phyloP scores from a whole-genome alignment of 257 asterid species.

The Linaria vulgaris region DNA sequence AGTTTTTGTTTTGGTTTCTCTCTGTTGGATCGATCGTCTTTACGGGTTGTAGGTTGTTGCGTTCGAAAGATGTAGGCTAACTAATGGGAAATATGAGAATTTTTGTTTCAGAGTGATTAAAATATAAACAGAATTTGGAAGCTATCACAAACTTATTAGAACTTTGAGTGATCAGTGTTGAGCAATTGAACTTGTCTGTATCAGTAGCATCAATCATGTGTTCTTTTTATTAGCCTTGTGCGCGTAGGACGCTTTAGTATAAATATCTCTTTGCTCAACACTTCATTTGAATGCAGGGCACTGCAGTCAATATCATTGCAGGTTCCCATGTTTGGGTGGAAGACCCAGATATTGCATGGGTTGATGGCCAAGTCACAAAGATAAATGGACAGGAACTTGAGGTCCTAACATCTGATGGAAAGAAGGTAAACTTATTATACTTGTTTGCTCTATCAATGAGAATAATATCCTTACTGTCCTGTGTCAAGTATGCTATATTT shows the following conservation, averaged over 20 bases:
- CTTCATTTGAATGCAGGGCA: conserved; percentile 58
- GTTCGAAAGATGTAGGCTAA: too few relatives aligned
- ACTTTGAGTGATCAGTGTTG: conserved; percentile 1
- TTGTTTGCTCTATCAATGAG: conserved; percentile 7
- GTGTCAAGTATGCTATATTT: background rate
- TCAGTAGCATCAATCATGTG: conserved; percentile 13
- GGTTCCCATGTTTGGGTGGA: conserved; percentile 97
- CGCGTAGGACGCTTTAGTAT: background rate
- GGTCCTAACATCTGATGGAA: conserved; percentile 61
- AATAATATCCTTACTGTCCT: background rate
- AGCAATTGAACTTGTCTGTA: conserved; percentile 18
- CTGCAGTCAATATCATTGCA: conserved; percentile 74
- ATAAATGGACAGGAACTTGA: conserved; percentile 73
- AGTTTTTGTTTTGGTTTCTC: background rate
- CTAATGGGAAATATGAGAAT: background rate
- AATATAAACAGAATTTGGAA: too few relatives aligned
- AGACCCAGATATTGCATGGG: conserved; percentile 76
- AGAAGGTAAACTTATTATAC: conserved; percentile 46
- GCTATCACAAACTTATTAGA: conserved; percentile 14
- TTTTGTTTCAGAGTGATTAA: background rate
- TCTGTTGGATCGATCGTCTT: too few relatives aligned
- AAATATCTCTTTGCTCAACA: background rate
- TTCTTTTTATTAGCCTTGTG: conserved; percentile 6
- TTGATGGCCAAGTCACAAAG: conserved; percentile 72
- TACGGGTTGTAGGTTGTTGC: too few relatives aligned